Conservation (phyloP, 257 asterid species). For the Solanum tarijense region DNA sequence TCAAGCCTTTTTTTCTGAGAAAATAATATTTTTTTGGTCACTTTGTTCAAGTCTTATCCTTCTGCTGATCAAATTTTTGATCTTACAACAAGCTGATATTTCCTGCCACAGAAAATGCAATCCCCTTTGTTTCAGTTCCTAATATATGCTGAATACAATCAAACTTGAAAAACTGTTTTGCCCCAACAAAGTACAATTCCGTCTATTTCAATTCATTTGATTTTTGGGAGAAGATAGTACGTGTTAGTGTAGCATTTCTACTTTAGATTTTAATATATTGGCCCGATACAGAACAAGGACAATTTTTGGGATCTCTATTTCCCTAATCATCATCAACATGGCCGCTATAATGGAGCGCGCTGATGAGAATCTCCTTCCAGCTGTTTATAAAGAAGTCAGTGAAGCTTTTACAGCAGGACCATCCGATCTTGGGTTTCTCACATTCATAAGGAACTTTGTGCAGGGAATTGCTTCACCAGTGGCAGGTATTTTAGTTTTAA, state of each 20-base stretch:
- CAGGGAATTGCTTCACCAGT: slow-evolving; percentile 90
- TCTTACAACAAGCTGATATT: neutral
- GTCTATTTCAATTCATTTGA: neutral
- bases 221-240: neutral
- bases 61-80: neutral
- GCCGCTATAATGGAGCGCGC: slow-evolving; percentile 99
- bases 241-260: neutral
- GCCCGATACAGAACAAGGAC: slow-evolving; percentile 38
- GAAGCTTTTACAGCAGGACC: slow-evolving; percentile 91
- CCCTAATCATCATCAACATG: slow-evolving; percentile 82
- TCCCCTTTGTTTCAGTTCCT: neutral
- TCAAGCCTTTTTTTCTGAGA: neutral
- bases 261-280: neutral
- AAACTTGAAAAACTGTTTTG: neutral
- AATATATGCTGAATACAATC: neutral
- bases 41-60: neutral
- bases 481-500: slow-evolving; percentile 81
- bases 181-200: neutral
- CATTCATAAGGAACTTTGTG: slow-evolving; percentile 68
- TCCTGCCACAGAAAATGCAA: neutral
- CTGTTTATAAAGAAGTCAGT: slow-evolving; percentile 98
- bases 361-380: slow-evolving; percentile 97
- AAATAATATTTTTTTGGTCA: neutral
- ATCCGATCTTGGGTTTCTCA: slow-evolving; percentile 93
- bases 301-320: slow-evolving; percentile 72